Percentiles rank a stretch among this genome's conserved stretches.
phyloP scores from a whole-genome alignment of 129 eudicot genomes.

The Gnaphalium uliginosum region DNA sequence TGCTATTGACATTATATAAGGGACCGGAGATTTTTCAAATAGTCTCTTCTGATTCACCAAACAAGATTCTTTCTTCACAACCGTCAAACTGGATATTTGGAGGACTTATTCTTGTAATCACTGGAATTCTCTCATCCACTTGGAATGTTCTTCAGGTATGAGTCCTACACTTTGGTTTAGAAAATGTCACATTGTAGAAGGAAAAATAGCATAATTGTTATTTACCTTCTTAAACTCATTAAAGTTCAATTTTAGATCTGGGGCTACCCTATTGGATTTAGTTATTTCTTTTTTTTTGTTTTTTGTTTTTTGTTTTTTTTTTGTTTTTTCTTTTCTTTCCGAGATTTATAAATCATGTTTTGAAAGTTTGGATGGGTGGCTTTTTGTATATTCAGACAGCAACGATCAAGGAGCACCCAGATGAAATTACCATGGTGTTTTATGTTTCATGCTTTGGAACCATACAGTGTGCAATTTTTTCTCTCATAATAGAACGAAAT shows the following conservation, averaged over 20 bases:
- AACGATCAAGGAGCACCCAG: background rate
- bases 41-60: background rate
- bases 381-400: background rate
- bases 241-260: background rate
- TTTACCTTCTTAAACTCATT: background rate
- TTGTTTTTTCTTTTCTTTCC: no score
- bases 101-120: background rate
- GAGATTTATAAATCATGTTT: background rate
- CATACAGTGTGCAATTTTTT: background rate
- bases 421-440: constrained; percentile 7
- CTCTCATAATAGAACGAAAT: background rate
- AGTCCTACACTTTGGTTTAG: background rate
- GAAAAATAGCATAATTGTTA: background rate
- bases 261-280: background rate
- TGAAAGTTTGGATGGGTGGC: background rate
- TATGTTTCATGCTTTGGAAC: background rate
- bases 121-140: background rate
- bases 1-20: background rate
- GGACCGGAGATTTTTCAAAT: background rate
- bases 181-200: background rate
- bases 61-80: background rate
- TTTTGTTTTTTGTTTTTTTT: background rate
- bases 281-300: background rate
- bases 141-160: constrained; percentile 1
- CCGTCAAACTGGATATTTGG: constrained; percentile 1